Evolutionary conservation across 352 stramenopile genomes (phyloP).

Genomic region (Blastocystis sp.): DNA sequence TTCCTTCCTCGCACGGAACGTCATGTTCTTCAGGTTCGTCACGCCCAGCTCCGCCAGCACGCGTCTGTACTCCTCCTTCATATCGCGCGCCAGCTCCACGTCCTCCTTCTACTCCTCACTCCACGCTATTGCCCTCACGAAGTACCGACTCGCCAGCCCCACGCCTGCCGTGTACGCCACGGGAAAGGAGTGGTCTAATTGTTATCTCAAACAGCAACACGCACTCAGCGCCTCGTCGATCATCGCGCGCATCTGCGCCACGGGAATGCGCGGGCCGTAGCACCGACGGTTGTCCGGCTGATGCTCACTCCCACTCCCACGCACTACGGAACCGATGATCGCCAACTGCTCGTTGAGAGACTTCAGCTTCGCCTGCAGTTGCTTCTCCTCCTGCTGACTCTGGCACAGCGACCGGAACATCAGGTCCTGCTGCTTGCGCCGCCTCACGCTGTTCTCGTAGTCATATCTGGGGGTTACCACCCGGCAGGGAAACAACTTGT

Average conservation of each 20-base stretch:
- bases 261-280: slow-evolving; percentile 2
- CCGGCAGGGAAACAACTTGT: background rate
- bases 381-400: slow-evolving; percentile 38
- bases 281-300: slow-evolving; percentile 24
- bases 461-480: background rate
- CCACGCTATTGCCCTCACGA: background rate
- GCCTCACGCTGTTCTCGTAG: slow-evolving; percentile 20
- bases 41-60: slow-evolving; percentile 1
- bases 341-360: slow-evolving; percentile 4
- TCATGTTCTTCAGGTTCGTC: background rate
- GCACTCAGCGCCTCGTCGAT: slow-evolving; percentile 8
- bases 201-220: background rate
- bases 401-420: slow-evolving; percentile 3
- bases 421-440: slow-evolving; percentile 10
- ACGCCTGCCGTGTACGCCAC: background rate
- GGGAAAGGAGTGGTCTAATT: background rate
- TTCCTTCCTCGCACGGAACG: background rate
- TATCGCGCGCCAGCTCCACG: background rate
- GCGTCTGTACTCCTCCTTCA: slow-evolving; percentile 36
- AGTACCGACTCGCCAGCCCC: slow-evolving; percentile 1
- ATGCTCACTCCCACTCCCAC: background rate
- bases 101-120: slow-evolving; percentile 24
- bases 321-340: slow-evolving; percentile 20
- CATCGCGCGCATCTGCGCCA: background rate
- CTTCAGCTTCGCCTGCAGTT: background rate